A percentile compares a stretch with the other conserved stretches of the same genome.
These are phyloP conservation scores for Ceratobasidium sp. DNA, from an alignment of 1,284 basidiomycete species.

Conservation along the genomic window DNA sequence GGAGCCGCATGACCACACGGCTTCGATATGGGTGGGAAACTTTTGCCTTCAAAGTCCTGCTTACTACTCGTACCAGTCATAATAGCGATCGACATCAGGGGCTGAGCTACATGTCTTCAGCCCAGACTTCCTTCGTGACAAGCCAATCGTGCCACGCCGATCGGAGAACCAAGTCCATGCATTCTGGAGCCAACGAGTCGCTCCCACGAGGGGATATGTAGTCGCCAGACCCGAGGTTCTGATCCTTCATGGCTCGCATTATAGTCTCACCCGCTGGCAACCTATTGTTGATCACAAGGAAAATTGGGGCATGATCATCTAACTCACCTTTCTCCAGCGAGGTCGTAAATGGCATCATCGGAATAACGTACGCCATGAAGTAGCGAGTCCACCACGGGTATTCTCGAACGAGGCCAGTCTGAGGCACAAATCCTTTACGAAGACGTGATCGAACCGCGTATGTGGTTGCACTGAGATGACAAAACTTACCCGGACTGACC, in stretches of 20 bases:
- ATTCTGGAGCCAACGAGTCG: slow-evolving; percentile 44
- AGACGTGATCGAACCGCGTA: background rate
- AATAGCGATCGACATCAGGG: slow-evolving; percentile 9
- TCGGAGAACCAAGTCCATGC: slow-evolving; percentile 40
- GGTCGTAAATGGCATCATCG: slow-evolving; percentile 46
- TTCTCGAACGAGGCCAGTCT: slow-evolving; percentile 47
- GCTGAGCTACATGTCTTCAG: slow-evolving; percentile 3
- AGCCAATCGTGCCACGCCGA: slow-evolving; percentile 44
- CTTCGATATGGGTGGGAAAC: background rate
- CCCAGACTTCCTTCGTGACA: slow-evolving; percentile 42
- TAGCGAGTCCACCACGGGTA: slow-evolving; percentile 6
- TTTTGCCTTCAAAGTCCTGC: background rate
- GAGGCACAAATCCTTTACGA: slow-evolving; percentile 46
- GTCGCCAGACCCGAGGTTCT: slow-evolving; percentile 43
- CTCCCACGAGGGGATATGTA: slow-evolving; percentile 41
- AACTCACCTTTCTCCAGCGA: slow-evolving; percentile 42
- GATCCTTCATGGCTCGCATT: slow-evolving; percentile 28
- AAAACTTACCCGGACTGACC: slow-evolving; percentile 47
- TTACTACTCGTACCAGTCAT: slow-evolving; percentile 19
- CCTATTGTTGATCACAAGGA: background rate
- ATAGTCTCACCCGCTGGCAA: slow-evolving; percentile 20
- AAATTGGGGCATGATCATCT: background rate
- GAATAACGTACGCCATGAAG: slow-evolving; percentile 41
- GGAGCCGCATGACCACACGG: slow-evolving; percentile 20
- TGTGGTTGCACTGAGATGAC: background rate